Conservation (phyloP, 306 rosid species). For the Mimosa pudica region DNA sequence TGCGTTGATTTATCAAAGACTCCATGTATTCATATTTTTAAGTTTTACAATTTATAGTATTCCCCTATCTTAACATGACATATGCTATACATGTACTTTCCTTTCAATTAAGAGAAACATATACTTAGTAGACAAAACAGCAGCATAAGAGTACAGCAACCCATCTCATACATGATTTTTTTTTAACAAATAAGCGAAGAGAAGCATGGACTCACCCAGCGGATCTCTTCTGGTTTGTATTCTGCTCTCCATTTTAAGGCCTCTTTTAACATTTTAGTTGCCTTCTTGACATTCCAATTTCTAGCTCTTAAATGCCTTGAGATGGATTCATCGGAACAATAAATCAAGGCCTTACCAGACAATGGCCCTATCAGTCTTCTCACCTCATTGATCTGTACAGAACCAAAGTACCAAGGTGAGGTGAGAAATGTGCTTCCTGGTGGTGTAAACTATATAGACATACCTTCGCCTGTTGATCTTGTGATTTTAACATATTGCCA, state of each 20-base stretch:
- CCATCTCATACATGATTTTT: not conserved
- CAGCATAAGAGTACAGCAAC: not conserved
- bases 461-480: constrained; percentile 79
- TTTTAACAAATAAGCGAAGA: not conserved
- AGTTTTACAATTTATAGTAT: no score
- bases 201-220: constrained; percentile 7
- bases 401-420: constrained; percentile 31
- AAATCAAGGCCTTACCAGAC: constrained; percentile 1
- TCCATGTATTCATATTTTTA: no score
- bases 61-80: not conserved
- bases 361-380: constrained; percentile 50
- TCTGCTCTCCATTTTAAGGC: constrained; percentile 12
- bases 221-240: constrained; percentile 7
- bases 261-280: constrained; percentile 3
- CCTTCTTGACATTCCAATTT: constrained; percentile 10
- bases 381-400: constrained; percentile 73
- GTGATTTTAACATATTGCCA: constrained; percentile 44
- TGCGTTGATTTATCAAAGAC: no score
- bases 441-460: constrained; percentile 7
- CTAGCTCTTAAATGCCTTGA: constrained; percentile 10
- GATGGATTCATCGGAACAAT: constrained; percentile 10
- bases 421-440: constrained; percentile 4
- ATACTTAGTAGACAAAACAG: not conserved
- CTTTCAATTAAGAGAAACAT: not conserved
- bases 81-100: not conserved